These are phyloP conservation scores for Mortierella sp. DNA, from an alignment of 371 early-diverging fungal genomes.

Conservation along the genomic window DNA sequence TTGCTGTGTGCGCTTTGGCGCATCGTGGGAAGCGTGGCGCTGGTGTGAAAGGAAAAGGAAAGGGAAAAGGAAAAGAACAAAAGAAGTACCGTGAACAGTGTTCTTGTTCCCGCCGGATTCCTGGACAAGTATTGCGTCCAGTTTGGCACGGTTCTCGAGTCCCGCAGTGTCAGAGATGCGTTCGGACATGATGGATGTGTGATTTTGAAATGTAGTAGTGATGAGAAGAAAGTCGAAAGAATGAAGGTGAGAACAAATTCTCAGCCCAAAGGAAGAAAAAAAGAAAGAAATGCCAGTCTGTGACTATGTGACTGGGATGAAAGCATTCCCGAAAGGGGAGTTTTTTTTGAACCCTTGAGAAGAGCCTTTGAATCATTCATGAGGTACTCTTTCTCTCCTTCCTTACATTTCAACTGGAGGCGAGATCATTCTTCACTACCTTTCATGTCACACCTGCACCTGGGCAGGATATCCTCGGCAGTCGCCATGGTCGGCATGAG, in stretches of 20 bases:
- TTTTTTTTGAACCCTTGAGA: neutral
- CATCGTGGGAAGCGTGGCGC: neutral
- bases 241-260: neutral
- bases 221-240: neutral
- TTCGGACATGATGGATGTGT: conserved; percentile 26
- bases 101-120: conserved; percentile 26
- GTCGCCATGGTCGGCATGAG: conserved; percentile 31
- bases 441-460: conserved; percentile 42
- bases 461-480: conserved; percentile 44
- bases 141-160: conserved; percentile 20
- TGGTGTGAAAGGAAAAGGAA: neutral
- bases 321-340: neutral
- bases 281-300: neutral
- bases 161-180: conserved; percentile 19
- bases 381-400: neutral
- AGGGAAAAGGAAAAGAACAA: neutral
- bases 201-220: neutral
- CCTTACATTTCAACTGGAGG: neutral
- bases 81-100: conserved; percentile 43
- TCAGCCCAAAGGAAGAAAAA: neutral
- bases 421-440: neutral
- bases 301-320: neutral
- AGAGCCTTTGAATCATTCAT: neutral
- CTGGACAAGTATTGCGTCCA: conserved; percentile 29
- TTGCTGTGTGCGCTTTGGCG: neutral